Conservation (phyloP, 768 basidiomycete species). For the Hortiboletus flavorubellus region DNA sequence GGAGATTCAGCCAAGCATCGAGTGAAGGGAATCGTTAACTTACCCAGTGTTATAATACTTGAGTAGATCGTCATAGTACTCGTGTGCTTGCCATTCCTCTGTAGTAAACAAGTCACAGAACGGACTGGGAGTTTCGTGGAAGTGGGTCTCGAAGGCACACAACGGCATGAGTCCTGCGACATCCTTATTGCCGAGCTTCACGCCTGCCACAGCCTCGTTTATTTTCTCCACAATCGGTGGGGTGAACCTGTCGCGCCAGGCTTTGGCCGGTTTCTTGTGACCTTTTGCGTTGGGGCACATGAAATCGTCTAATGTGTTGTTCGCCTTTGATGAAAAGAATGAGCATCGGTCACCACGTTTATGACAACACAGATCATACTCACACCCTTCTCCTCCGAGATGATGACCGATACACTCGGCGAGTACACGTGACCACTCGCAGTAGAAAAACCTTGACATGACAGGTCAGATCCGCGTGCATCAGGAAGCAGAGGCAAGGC, state of each 20-base stretch:
- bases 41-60: constrained; percentile 80
- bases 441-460: constrained; percentile 51
- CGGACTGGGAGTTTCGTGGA: constrained; percentile 46
- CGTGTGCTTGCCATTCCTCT: constrained; percentile 63
- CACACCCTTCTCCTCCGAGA: constrained; percentile 46
- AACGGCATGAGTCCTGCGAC: constrained; percentile 61
- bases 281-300: constrained; percentile 59
- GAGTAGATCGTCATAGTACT: constrained; percentile 68
- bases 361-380: constrained; percentile 15
- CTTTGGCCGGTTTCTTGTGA: constrained; percentile 40
- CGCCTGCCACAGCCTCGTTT: constrained; percentile 59
- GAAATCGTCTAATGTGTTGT: constrained; percentile 64
- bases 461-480: not conserved
- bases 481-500: not conserved
- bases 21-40: constrained; percentile 13
- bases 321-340: constrained; percentile 36
- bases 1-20: not conserved
- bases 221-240: constrained; percentile 55
- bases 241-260: constrained; percentile 59
- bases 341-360: not conserved
- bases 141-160: constrained; percentile 78
- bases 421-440: constrained; percentile 46
- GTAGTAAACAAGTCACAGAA: constrained; percentile 72
- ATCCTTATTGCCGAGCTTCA: constrained; percentile 53
- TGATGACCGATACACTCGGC: constrained; percentile 52